Base-by-base conservation (phyloP, 441 rosid genomes). In the Corymbia calophylla region DNA sequence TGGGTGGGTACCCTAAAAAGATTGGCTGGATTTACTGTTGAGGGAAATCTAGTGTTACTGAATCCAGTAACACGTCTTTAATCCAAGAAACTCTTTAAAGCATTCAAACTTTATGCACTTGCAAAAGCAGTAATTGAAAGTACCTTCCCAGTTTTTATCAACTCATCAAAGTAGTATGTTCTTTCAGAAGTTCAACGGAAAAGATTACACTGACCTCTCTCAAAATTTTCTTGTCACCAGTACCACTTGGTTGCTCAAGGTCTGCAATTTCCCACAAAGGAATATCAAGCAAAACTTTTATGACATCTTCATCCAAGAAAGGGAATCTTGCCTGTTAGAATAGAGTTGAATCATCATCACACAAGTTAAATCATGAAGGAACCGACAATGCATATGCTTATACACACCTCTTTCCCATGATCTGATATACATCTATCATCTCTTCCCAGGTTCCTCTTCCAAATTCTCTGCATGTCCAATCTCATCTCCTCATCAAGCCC, bases 361-460 rank as follows among this genome's bases (percentile, higher is more conserved):
- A 49, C 51, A 25, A 47, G 31, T 86, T 68, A 58, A 62, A 19
- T 49, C 54, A 68, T 87, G 82, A 44, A 87, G 86, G 84, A 39
- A 77, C 84, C 0, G 16, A 82, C n/a, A 60, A 39, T 49, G 23
- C 53, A 49, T 39, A 58, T 29, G 11, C 49, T 68, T 55, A 88
- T 88, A 21, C 39, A 12, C 93, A 97, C 99, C 99, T 97, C 99
- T 93, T 96, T 97, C 53, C 99, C 98, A 77, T 93, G 94, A 93
- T 97, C 99, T 68, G 95, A 94, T 87, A 96, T 95, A 91, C 98
- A 96, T 91, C 99, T 90, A 92, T 97, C 99, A 94, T 97, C 99
- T 90, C 99, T 94, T 84, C 99, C 99, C 91, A 97, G 94, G 90
- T 97, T 97, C 91, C 99, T 93, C 92, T 96, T 97, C 99, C 99